These are phyloP conservation scores for Parasarocladium wereldwijsianum DNA, from an alignment of 2,329 filamentous ascomycete genomes.

Conservation along the genomic window DNA sequence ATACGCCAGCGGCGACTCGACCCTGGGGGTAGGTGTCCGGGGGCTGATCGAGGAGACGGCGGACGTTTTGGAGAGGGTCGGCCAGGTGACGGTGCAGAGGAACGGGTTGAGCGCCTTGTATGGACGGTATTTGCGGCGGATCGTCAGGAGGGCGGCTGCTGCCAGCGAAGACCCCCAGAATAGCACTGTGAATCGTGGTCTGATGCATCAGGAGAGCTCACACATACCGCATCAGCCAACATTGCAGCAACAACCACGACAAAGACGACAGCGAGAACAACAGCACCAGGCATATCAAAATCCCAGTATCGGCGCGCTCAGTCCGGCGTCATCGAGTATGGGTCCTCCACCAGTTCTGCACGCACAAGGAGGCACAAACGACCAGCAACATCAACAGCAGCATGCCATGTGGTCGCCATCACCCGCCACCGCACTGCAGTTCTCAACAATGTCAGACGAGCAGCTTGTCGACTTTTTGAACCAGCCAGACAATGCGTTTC, in stretches of 20 bases:
- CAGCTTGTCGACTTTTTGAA: constrained; percentile 54
- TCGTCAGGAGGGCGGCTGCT: constrained; percentile 26
- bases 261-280: constrained; percentile 7
- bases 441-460: constrained; percentile 55
- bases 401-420: background rate
- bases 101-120: constrained; percentile 47
- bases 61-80: constrained; percentile 53
- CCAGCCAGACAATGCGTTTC: constrained; percentile 42
- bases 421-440: constrained; percentile 23
- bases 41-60: constrained; percentile 54
- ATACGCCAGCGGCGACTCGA: constrained; percentile 39
- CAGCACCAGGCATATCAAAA: constrained; percentile 3
- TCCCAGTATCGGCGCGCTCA: background rate
- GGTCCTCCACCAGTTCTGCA: too few species aligned
- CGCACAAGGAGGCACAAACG: constrained; percentile 6
- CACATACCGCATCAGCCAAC: too few species aligned
- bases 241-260: constrained; percentile 6
- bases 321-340: background rate
- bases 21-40: constrained; percentile 46
- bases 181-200: too few species aligned
- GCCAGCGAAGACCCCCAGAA: too few species aligned
- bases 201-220: too few species aligned
- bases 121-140: constrained; percentile 28
- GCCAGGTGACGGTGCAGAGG: constrained; percentile 48
- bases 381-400: constrained; percentile 5